Evolutionary conservation across 1,139 yeast species (phyloP).

Genomic region (Pichiaceae sp.): DNA sequence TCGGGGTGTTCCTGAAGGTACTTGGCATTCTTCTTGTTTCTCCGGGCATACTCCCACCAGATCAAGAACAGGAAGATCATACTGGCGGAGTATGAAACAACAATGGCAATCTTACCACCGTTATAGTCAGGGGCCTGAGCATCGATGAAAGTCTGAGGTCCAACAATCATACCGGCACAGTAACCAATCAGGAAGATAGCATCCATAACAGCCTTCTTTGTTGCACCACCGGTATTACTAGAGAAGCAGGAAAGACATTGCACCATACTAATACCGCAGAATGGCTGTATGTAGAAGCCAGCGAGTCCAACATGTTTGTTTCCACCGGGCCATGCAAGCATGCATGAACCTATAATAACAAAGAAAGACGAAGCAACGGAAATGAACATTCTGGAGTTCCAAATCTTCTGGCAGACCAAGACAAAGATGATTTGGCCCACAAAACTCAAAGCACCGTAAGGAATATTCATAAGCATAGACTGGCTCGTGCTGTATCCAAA

Average conservation of each 20-base stretch:
- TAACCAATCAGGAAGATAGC: constrained; percentile 49
- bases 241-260: constrained; percentile 33
- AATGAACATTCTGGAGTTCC: constrained; percentile 14
- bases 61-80: constrained; percentile 9
- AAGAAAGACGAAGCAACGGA: constrained; percentile 32
- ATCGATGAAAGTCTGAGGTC: constrained; percentile 38
- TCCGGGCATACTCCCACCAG: constrained; percentile 10
- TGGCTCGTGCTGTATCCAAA: constrained; percentile 35
- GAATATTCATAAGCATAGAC: constrained; percentile 38
- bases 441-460: constrained; percentile 24
- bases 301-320: constrained; percentile 30
- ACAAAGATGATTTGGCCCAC: constrained; percentile 27
- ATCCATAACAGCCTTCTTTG: constrained; percentile 37
- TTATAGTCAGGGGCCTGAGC: constrained; percentile 33
- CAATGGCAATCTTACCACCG: constrained; percentile 30
- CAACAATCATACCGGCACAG: constrained; percentile 58
- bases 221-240: constrained; percentile 53
- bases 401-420: constrained; percentile 1
- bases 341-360: constrained; percentile 31
- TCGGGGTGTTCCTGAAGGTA: not conserved
- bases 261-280: constrained; percentile 45
- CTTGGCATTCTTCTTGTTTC: constrained; percentile 20
- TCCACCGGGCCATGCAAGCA: constrained; percentile 35
- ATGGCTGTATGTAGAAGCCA: constrained; percentile 34
- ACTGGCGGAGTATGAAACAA: constrained; percentile 14